A percentile compares a stretch with the other conserved stretches of the same genome.
Conservation (phyloP, 169 alveolate genomes). For the Plasmodium cynomolgi region DNA sequence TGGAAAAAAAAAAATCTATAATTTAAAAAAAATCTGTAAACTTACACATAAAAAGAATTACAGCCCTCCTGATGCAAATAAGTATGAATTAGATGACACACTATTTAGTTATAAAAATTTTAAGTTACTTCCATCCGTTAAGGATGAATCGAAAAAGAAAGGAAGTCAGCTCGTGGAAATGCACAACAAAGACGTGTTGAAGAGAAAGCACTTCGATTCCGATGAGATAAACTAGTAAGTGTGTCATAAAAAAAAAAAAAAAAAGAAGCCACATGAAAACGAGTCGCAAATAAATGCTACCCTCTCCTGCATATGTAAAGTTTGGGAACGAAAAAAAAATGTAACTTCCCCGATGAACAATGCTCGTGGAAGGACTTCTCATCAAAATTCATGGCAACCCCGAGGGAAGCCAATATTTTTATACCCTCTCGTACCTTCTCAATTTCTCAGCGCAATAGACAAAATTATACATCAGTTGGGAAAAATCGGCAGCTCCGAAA, state of each 20-base stretch:
- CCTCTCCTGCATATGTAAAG: not conserved
- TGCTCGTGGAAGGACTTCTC: not conserved
- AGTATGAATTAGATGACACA: slow-evolving; percentile 35
- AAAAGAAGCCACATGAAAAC: not conserved
- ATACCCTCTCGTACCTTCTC: not conserved
- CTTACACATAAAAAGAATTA: not conserved
- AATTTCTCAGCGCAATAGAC: slow-evolving; percentile 40
- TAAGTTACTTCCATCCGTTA: slow-evolving; percentile 7
- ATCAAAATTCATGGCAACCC: not conserved
- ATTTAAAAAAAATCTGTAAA: slow-evolving; percentile 29
- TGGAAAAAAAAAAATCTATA: slow-evolving; percentile 62
- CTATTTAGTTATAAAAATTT: slow-evolving; percentile 35
- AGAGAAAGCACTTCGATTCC: slow-evolving; percentile 1
- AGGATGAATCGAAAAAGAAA: not conserved
- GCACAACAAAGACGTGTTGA: not conserved
- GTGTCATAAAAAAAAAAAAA: not conserved
- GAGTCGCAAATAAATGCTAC: not conserved
- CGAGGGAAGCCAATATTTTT: not conserved
- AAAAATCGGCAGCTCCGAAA: slow-evolving; percentile 16
- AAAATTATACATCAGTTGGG: slow-evolving; percentile 48
- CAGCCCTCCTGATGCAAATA: not conserved
- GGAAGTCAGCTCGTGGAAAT: not conserved
- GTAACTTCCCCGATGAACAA: not conserved
- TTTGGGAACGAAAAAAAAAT: not conserved
- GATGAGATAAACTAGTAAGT: slow-evolving; percentile 64